A percentile compares a stretch with the other conserved stretches of the same genome.
These are phyloP conservation scores for Lasiosphaeria miniovina DNA, from an alignment of 495 filamentous ascomycete genomes.

Conservation along the genomic window DNA sequence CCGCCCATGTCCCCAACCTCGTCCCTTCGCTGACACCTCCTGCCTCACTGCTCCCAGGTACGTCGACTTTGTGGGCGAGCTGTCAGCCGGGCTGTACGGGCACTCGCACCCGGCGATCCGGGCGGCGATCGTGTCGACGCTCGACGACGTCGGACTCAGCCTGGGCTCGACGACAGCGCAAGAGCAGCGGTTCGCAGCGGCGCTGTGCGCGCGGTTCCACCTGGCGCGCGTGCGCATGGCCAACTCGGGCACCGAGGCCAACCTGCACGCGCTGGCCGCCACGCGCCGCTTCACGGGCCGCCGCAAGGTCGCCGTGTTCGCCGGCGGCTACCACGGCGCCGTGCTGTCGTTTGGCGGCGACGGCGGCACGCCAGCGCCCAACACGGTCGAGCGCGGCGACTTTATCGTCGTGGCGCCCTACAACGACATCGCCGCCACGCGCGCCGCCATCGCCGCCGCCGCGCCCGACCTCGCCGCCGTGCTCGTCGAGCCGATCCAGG, in stretches of 20 bases:
- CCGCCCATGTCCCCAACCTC: neutral
- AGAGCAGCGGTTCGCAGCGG: constrained; percentile 39
- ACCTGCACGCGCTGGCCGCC: constrained; percentile 44
- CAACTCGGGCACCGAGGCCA: constrained; percentile 56
- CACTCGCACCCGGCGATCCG: constrained; percentile 49
- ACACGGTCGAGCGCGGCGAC: constrained; percentile 39
- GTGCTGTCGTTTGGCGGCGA: constrained; percentile 36
- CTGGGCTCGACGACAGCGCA: constrained; percentile 40
- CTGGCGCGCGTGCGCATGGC: constrained; percentile 48
- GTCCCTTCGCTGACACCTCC: neutral
- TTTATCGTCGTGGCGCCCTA: constrained; percentile 47
- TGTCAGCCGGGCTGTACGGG: constrained; percentile 53
- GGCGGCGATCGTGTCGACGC: constrained; percentile 33
- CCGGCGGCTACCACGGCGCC: constrained; percentile 55
- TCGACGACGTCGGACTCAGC: constrained; percentile 37
- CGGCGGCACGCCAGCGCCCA: constrained; percentile 9
- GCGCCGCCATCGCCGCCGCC: constrained; percentile 26
- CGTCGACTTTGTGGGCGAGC: constrained; percentile 51
- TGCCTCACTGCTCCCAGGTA: constrained; percentile 22
- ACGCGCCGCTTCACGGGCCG: constrained; percentile 40
- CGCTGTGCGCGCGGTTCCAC: constrained; percentile 41
- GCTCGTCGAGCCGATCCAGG: constrained; percentile 59
- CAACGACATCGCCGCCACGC: constrained; percentile 46
- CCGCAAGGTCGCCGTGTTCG: constrained; percentile 48
- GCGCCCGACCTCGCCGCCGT: constrained; percentile 48